Evolutionary conservation across 371 early-diverging fungal species (phyloP), one percentile per base, ranked within the genome.

Genomic region (Mortierella sp.): DNA sequence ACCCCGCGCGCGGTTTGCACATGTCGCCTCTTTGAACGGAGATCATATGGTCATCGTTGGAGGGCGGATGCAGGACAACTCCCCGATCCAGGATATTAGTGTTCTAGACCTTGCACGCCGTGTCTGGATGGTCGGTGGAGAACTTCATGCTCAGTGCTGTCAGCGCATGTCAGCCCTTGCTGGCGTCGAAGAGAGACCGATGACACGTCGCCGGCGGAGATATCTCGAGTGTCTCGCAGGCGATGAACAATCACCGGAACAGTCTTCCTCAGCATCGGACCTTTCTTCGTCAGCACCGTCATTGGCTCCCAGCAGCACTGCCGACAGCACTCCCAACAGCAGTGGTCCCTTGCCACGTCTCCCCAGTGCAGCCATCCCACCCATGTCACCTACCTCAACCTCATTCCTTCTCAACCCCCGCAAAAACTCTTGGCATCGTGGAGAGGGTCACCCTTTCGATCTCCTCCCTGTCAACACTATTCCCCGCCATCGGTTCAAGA

Each of bases 1-100:
- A 76, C 77, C 95, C 91, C 38, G 88, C 71, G 89, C 93, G 32
- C 91, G 95, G 2, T 95, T 92, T 83, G 94, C 93, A 14, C 95
- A 95, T 76, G 71, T 95, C 16, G 89, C 93, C 0, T 88, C 93
- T 3, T 80, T 93, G 76, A 81, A 90, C 11, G 88, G 90, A 38
- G 84, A 91, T 76, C 90, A 89, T 68, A 78, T 95, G 79, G 83
- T 95, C 21, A 88, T 95, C 16, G 88, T 95, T 72, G 95, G 95
- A 16, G 95, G 95, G 0, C 93, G 92, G 81, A 92, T 91, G 48
- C 82, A 91, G 77, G 88, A 89, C 27, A 93, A 93, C 72, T 91
- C 93, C 46, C 92, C 92, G 55, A 89, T 95, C 16, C 90, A 92
- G 72, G 93, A 95, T 70, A 90, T 94, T 54, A 93, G 93, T 58